phyloP scores from a whole-genome alignment of 2,329 filamentous ascomycete genomes.

The Nothomitra cinnamomea region DNA sequence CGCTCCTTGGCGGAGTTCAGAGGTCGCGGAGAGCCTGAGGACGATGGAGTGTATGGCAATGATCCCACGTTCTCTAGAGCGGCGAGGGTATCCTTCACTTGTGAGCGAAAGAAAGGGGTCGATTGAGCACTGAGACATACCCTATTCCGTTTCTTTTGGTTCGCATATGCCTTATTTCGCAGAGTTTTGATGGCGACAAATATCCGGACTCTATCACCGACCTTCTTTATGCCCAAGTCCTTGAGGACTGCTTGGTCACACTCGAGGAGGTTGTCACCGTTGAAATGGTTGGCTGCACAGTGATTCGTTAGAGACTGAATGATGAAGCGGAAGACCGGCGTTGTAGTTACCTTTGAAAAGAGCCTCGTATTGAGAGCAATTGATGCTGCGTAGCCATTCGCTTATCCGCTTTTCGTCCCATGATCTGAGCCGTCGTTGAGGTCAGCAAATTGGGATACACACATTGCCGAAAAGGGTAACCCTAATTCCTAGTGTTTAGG shows the following conservation, averaged over 20 bases:
- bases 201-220: slow-evolving; percentile 86
- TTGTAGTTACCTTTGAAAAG: slow-evolving; percentile 48
- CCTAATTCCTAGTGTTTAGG: too few species aligned
- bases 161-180: slow-evolving; percentile 57
- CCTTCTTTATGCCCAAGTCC: slow-evolving; percentile 96
- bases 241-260: slow-evolving; percentile 93
- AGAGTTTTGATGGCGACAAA: slow-evolving; percentile 74
- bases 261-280: slow-evolving; percentile 88
- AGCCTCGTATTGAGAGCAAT: slow-evolving; percentile 85
- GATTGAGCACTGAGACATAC: slow-evolving; percentile 32
- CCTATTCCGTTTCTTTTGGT: slow-evolving; percentile 69
- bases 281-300: slow-evolving; percentile 67
- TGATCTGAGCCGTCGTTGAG: not conserved
- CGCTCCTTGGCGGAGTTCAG: slow-evolving; percentile 30
- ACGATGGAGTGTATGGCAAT: slow-evolving; percentile 21
- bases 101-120: not conserved
- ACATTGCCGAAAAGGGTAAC: not conserved
- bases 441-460: not conserved
- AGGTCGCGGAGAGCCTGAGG: slow-evolving; percentile 44
- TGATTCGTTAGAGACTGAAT: not conserved
- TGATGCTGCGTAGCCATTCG: slow-evolving; percentile 79
- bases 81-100: slow-evolving; percentile 6
- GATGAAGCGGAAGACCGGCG: not conserved
- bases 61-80: slow-evolving; percentile 10
- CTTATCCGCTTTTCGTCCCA: slow-evolving; percentile 89